These are phyloP conservation scores for Sporisorium scitamineum DNA, from an alignment of 1,284 basidiomycete species.

Conservation along the genomic window DNA sequence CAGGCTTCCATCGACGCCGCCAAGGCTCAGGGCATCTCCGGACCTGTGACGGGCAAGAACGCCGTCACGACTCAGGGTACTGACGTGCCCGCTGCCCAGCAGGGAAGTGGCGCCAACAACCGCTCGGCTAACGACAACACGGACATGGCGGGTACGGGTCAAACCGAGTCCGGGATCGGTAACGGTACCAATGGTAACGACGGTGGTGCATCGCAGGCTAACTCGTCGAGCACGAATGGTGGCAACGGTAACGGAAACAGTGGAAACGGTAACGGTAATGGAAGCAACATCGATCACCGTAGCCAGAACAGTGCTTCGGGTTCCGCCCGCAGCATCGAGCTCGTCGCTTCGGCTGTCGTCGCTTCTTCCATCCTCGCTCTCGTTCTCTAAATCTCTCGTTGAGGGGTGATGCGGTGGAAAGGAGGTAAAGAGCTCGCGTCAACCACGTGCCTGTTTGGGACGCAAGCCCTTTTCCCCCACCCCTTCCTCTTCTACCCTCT, in stretches of 20 bases:
- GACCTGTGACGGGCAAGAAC: slow-evolving; percentile 47
- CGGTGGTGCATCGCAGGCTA: slow-evolving; percentile 29
- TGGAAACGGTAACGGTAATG: slow-evolving; percentile 12
- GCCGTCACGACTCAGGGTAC: slow-evolving; percentile 49
- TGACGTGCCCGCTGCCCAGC: slow-evolving; percentile 43
- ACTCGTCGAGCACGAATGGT: slow-evolving; percentile 9
- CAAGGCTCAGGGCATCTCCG: slow-evolving; percentile 31
- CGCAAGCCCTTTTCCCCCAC: slow-evolving; percentile 3
- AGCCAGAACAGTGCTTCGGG: slow-evolving; percentile 17
- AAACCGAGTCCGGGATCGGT: slow-evolving; percentile 28
- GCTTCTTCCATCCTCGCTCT: slow-evolving; percentile 17
- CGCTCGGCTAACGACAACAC: slow-evolving; percentile 37
- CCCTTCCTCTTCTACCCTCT: not conserved
- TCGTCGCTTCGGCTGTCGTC: slow-evolving; percentile 9
- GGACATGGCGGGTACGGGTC: slow-evolving; percentile 25
- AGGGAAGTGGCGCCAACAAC: slow-evolving; percentile 40
- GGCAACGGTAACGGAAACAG: slow-evolving; percentile 3
- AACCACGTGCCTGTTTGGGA: slow-evolving; percentile 21
- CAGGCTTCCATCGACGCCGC: slow-evolving; percentile 21
- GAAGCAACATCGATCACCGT: slow-evolving; percentile 33
- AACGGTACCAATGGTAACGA: slow-evolving; percentile 40
- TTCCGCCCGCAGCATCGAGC: not conserved
- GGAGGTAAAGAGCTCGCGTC: slow-evolving; percentile 6
- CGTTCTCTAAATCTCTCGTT: slow-evolving; percentile 11
- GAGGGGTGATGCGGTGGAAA: not conserved